Percentiles rank a stretch among this genome's conserved stretches.
These are phyloP conservation scores for Pythium sukuiense DNA, from an alignment of 352 stramenopile genomes.

Conservation along the genomic window DNA sequence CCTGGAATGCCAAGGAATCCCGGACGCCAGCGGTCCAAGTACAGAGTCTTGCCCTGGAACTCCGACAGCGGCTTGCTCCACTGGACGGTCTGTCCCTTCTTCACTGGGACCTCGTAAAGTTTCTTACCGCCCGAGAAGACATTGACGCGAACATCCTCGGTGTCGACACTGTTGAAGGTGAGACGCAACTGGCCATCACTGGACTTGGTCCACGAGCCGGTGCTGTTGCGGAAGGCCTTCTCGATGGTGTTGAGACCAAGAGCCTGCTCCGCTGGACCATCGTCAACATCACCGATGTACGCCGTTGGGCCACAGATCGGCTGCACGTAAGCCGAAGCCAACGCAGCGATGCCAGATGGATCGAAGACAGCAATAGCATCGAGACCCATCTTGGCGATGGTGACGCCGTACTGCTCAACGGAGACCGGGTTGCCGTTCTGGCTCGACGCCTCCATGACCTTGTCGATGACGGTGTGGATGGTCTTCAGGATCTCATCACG, in stretches of 20 bases:
- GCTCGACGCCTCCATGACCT: conserved; percentile 42
- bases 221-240: conserved; percentile 44
- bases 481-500: conserved; percentile 46
- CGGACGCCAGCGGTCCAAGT: conserved; percentile 65
- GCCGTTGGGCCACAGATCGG: conserved; percentile 50
- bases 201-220: conserved; percentile 41
- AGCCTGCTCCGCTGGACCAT: conserved; percentile 41
- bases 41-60: conserved; percentile 60
- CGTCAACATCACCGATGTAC: conserved; percentile 47
- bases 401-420: conserved; percentile 37
- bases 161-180: conserved; percentile 47
- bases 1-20: conserved; percentile 53
- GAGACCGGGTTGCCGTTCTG: conserved; percentile 36
- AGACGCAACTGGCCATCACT: conserved; percentile 43
- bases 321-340: conserved; percentile 49
- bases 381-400: conserved; percentile 44
- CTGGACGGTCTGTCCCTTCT: conserved; percentile 31
- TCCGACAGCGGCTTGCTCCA: conserved; percentile 38
- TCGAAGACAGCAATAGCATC: conserved; percentile 49
- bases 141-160: conserved; percentile 50
- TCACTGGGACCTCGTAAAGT: conserved; percentile 40
- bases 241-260: conserved; percentile 42
- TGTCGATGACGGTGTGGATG: conserved; percentile 45
- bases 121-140: conserved; percentile 50
- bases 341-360: conserved; percentile 37